Evolutionary conservation across 2,329 filamentous ascomycete species (phyloP), one percentile per base, ranked within the genome.

Genomic region (Endocalyx cinctus): DNA sequence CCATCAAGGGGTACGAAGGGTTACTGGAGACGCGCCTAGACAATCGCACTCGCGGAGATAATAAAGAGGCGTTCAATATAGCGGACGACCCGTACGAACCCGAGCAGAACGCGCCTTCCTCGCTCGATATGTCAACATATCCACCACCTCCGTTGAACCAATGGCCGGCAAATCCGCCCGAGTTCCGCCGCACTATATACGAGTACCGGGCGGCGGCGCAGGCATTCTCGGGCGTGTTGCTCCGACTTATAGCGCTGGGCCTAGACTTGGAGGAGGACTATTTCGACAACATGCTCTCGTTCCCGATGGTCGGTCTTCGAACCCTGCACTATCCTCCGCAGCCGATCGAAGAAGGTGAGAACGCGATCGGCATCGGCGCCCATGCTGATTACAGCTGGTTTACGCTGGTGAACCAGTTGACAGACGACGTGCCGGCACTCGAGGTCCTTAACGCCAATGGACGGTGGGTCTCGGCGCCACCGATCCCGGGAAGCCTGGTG

Each of bases 341-440:
- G 12, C 34, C 42, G 8, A 29, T 27, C 15, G 31, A 42, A 15
- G 28, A 30, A 13, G 28, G n/a, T n/a, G n/a, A n/a, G n/a, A 36
- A 47, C 27, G 36, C 55, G 25, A 40, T 62, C 10, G 57, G 61
- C 38, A 60, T 59, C 30, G 58, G 55, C 5, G 55, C 58, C 3
- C 62, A 65, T 38, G 60, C 60, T 0, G 67, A 71, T 46, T 66
- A 59, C 32, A 65, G 65, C 2, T 65, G 68, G 35, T 52, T 70
- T 13, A 71, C 67, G 1, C 51, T 72, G 4, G 53, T 71, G 12
- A 62, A 68, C 41, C 66, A 70, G 50, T 13, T 25, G 5, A 16
- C 31, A 17, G 67, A 69, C 45, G 42, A 53, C 5, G 66, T 63
- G 2, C 64, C 64, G 15, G 68, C 65, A 1, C 52, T 72, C 4